Evolutionary conservation across 805 yeast species (phyloP), one percentile per base, ranked within the genome.

Genomic region (Metschnikowia chrysomelidarum): DNA sequence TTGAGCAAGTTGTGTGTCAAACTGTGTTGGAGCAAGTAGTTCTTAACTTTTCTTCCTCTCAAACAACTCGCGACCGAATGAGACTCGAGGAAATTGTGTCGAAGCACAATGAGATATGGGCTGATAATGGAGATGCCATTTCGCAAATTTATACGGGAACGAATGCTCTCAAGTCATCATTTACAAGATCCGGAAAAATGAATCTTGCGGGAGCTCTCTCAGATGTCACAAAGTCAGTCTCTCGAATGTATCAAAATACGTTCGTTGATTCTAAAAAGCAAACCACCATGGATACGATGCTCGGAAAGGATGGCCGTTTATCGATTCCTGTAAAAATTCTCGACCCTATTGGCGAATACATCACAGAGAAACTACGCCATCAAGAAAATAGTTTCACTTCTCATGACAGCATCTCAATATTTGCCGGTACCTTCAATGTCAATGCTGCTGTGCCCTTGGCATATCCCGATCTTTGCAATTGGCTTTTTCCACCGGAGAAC

Each of bases 151-250:
- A 80, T 55, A 61, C 69, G n/a, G 81, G 80, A 36, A 96, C 89
- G 47, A 86, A 89, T 47, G 75, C 85, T 5, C 64, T 93, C 13
- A 93, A 93, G 59, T 86, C 96, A 0, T 87, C 96, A 4, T 93
- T 84, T 54, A 86, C 98, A 2, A 75, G 99, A 55, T 81, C 86
- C 19, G 98, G 98, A 16, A 91, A 89, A 53, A 88, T 89, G 97
- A 87, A 91, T 27, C 64, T 93, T 36, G 98, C 98, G 0, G 97
- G 98, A 22, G 96, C 97, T 0, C 62, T 93, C n/a, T 84, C 96
- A 0, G 99, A 93, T 62, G 96, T 94, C 4, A 88, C 98, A 1
- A 93, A 93, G 60, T 87, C 96, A 0, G 96, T 93, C 7, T 82
- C 95, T 26, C 73, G 99, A 60, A 80, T 93, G 77, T 93, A 93